Conservation (phyloP, 1,139 yeast genomes). For the Geotrichum reessii region DNA sequence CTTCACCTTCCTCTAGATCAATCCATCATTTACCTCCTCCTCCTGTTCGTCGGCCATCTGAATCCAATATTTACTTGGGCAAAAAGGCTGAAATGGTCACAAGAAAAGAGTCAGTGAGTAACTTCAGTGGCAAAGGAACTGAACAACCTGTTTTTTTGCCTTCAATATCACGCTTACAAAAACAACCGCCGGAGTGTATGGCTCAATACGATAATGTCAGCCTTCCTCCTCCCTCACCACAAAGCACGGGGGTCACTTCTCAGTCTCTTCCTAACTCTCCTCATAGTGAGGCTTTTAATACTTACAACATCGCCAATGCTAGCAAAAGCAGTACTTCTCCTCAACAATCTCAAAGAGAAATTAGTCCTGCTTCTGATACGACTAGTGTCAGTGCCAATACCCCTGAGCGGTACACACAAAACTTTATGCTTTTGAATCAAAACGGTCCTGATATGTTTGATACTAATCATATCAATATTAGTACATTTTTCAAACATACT, state of each 20-base stretch:
- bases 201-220: slow-evolving; percentile 7
- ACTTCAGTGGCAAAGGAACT: not conserved
- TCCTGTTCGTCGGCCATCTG: not conserved
- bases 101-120: not conserved
- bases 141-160: slow-evolving; percentile 3
- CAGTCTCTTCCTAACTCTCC: not conserved
- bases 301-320: slow-evolving; percentile 1
- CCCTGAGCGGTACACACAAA: slow-evolving; percentile 10
- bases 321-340: not conserved
- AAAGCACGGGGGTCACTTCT: not conserved
- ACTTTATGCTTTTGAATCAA: slow-evolving; percentile 12
- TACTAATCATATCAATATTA: not conserved
- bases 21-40: slow-evolving; percentile 1
- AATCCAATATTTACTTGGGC: not conserved
- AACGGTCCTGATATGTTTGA: slow-evolving; percentile 19
- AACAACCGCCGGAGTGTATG: not conserved
- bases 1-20: not conserved
- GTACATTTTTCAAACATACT: slow-evolving; percentile 5
- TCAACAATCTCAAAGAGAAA: not conserved
- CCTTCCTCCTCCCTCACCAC: slow-evolving; percentile 14
- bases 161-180: slow-evolving; percentile 13
- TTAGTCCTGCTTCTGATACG: slow-evolving; percentile 4
- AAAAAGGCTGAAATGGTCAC: not conserved
- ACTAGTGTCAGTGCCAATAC: slow-evolving; percentile 5
- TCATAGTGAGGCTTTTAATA: not conserved